Conservation (phyloP, 345 rosid species). For the Syzygium aqueum region DNA sequence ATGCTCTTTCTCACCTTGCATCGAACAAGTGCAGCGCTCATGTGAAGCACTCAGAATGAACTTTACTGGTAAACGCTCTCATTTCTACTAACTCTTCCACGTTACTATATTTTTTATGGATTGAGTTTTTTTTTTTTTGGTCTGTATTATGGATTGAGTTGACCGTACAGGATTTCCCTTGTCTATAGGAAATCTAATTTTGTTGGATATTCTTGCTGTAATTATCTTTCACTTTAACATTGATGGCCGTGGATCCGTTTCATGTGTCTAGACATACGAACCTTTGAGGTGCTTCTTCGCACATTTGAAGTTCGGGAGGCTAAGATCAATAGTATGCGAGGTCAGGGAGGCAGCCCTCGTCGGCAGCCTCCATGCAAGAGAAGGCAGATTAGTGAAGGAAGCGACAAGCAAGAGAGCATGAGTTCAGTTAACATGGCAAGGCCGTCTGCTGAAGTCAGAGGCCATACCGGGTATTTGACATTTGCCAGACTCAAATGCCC, state of each 20-base stretch:
- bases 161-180: not conserved
- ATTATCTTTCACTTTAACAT: not conserved
- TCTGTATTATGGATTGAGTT: too few relatives aligned
- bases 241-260: not conserved
- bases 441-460: constrained; percentile 72
- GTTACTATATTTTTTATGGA: not conserved
- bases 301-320: constrained; percentile 61
- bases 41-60: constrained; percentile 62
- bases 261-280: constrained; percentile 55
- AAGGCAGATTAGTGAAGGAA: constrained; percentile 43
- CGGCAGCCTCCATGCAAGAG: constrained; percentile 55
- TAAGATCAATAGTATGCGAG: constrained; percentile 26
- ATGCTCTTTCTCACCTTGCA: constrained; percentile 95
- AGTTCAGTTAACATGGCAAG: constrained; percentile 46
- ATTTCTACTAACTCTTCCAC: not conserved
- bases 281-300: constrained; percentile 76
- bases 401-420: constrained; percentile 6
- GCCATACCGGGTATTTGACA: constrained; percentile 87
- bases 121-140: too few relatives aligned
- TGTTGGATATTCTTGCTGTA: not conserved
- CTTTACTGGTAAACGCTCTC: constrained; percentile 50
- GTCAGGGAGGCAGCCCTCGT: constrained; percentile 18
- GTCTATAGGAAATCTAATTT: not conserved
- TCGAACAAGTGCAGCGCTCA: constrained; percentile 84
- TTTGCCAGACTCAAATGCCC: constrained; percentile 72